Evolutionary conservation across 345 rosid species (phyloP), one percentile per base, ranked within the genome.

Genomic region (Cardiospermum halicacabum): DNA sequence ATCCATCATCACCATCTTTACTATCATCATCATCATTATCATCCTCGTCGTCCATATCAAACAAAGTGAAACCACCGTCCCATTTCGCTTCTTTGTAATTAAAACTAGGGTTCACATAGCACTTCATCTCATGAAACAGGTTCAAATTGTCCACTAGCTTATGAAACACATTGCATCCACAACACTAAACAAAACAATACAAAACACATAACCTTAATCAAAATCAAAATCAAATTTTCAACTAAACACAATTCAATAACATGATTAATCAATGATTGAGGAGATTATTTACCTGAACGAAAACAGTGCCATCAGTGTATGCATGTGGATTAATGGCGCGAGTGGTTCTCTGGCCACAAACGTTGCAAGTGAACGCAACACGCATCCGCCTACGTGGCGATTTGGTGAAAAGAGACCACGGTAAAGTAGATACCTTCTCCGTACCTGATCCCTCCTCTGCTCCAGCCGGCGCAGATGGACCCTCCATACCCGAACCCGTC

Each of bases 401-500:
- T 74, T 84, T 89, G 15, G 96, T 89, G 82, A 92, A 89, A 48
- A 92, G 80, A 11, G 96, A 92, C 89, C 96, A 92, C 3, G 98
- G 98, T 19, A 92, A 80, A 21, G 96, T 88, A 13, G 96, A 87
- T 36, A 85, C 80, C 40, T 74, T 86, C 70, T 74, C 92, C 57
- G 74, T 70, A 58, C 60, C 64, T 28, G 73, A 73, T 49, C 78
- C 80, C 4, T 60, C 82, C 18, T 83, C 89, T 0, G 81, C 53
- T 27, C 84, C 80, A 0, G 75, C 92, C 11, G 96, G 89, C 45
- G 69, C 80, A 1, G 93, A 65, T 0, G 96, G 96, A 3, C 98
- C 98, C 75, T 89, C 93, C 98, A 92, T 86, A 21, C 98, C 96
- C 4, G 96, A 92, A 36, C 91, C 91, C 1, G 98, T 92, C 0